Base-by-base conservation (phyloP, 129 eudicot species). In the Heracleum sosnowskyi region DNA sequence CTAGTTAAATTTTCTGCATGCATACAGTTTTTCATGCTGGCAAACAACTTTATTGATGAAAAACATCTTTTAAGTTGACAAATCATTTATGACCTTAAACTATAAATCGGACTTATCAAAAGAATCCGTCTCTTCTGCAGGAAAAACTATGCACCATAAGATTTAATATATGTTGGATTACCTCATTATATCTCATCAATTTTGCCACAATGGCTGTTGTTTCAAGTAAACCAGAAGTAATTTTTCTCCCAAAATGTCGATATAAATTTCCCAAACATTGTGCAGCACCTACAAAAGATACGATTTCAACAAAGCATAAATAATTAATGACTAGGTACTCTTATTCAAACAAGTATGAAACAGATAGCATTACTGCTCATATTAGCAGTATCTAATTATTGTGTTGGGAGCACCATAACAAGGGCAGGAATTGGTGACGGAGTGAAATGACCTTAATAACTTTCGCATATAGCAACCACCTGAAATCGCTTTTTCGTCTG, bases 201-300 rank as follows among this genome's bases (percentile, higher is more conserved):
- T 91, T 94, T 75, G 96, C 77, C 79, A 90, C 97, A 77, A 90
- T 94, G 35, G 46, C 79, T 63, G 96, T 88, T 79, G 98, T 94
- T 87, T 90, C 97, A 78, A 87, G 89, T 82, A 94, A 82, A 69
- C 98, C 98, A 85, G 98, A 91, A 71, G 97, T 86, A 81, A 94
- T 94, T 82, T 86, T 88, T 84, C 85, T 88, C 75, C 98, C 97
- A 87, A 94, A 94, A 78, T 82, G 83, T 76, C 91, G 91, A 85
- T 91, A 94, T 76, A 94, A 78, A 83, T 90, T 93, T 82, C 96
- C 98, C 87, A 94, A 82, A 80, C 98, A 94, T 83, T 91, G 96
- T 42, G 93, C 97, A 82, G 92, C 98, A 84, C 98, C 98, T 94
- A 79, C 75, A 84, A 69, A 51, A 57, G 60, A 62, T 46, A 63